phyloP scores from a whole-genome alignment of 176 grass and related monocot genomes.

The Pontederia paniculata region DNA sequence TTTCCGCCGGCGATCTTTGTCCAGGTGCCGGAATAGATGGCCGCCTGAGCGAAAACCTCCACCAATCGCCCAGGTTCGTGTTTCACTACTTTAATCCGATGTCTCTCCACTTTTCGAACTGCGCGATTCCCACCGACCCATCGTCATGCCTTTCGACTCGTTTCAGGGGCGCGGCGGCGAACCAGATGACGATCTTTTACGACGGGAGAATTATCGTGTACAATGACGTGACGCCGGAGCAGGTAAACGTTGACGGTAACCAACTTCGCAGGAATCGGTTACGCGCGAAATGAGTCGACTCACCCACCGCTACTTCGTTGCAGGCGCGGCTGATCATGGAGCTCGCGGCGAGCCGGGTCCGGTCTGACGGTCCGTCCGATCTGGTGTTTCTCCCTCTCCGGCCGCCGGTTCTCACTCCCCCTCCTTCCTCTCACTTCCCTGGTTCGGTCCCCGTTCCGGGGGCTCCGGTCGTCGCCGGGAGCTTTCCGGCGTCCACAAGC shows the following conservation, averaged over 20 bases:
- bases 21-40: background rate
- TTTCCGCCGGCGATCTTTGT: background rate
- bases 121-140: background rate
- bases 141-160: background rate
- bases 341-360: constrained; percentile 16
- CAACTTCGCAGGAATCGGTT: background rate
- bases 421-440: constrained; percentile 7
- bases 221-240: constrained; percentile 19
- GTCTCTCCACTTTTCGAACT: background rate
- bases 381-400: background rate
- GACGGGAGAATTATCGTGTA: constrained; percentile 30
- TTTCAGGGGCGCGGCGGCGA: constrained; percentile 13
- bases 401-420: background rate
- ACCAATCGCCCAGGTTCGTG: constrained; percentile 8
- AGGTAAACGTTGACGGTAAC: constrained; percentile 5
- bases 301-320: background rate
- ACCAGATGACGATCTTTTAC: constrained; percentile 36
- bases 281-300: background rate
- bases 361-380: constrained; percentile 1
- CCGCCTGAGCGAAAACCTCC: background rate
- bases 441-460: background rate
- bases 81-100: background rate
- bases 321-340: constrained; percentile 34
- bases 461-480: background rate
- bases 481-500: constrained; percentile 12